Evolutionary conservation across 23 red algal species (phyloP), one percentile per base, ranked within the genome.

Genomic region (Gracilaria gracilis): DNA sequence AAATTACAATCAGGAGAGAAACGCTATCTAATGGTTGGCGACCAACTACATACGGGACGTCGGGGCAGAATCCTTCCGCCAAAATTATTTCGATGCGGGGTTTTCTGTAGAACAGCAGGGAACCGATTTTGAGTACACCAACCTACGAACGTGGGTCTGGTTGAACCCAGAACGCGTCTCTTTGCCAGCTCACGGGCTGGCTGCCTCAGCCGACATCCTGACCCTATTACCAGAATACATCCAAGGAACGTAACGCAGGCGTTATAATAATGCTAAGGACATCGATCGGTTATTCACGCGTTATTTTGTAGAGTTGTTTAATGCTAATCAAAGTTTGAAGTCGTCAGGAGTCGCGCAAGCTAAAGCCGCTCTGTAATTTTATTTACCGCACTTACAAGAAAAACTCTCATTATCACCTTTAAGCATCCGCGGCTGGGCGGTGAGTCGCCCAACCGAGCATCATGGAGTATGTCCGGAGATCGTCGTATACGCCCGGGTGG

Each of bases 1-100:
- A 59, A 31, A 8, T 15, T 6, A 34, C 49, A 20, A 11, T 4
- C 6, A 51, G 51, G 49, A 57, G 57, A 61, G 11, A 57, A 81
- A 29, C 49, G 77, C 34, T 61, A 11, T 81, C 53, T 21, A 81
- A 61, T 21, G 21, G 51, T 23, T 81, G 77, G 77, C 27, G 47
- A 81, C 27, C 77, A 59, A 7, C 11, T 59, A 59, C 50, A 59
- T 81, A 19, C 50, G 53, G 59, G 50, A 28, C 23, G 28, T 81
- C 51, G 47, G 77, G 50, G 57, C 28, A 49, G 77, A 57, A 4
- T 58, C 77, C n/a, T 81, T 50, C 49, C 49, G 77, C 77, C 50
- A 49, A 28, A 59, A 7, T 7, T 81, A 57, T 81, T 81, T 79
- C 75, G 75, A 79, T 24, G 42, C 38, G 36, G 75, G 9, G 75